Percentiles rank a stretch among this genome's conserved stretches.
These are phyloP conservation scores for Diaporthe batatas DNA, from an alignment of 2,329 filamentous ascomycete species.

Conservation along the genomic window DNA sequence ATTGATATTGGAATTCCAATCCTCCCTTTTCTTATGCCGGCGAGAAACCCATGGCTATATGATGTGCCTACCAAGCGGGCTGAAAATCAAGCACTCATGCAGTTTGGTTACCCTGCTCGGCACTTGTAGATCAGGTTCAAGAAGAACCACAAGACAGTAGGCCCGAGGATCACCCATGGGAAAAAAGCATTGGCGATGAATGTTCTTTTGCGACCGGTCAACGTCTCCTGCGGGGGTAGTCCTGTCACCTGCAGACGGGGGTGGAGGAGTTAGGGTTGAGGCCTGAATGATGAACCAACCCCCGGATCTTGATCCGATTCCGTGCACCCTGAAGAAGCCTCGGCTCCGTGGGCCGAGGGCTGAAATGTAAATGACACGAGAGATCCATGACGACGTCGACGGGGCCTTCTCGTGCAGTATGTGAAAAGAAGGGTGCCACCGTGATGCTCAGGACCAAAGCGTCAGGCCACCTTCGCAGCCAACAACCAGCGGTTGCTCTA, in stretches of 20 bases:
- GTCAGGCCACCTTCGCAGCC: too few relatives aligned
- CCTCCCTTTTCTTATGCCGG: neutral
- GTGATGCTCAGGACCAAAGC: neutral
- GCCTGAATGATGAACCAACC: too few relatives aligned
- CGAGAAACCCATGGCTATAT: conserved; percentile 27
- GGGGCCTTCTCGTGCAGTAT: neutral
- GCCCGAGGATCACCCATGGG: conserved; percentile 10
- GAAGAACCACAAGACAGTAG: neutral
- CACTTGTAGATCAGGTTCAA: conserved; percentile 20
- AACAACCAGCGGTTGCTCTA: too few relatives aligned
- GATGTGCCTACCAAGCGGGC: conserved; percentile 18
- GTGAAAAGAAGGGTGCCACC: neutral
- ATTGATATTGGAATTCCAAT: conserved; percentile 18
- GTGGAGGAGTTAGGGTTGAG: neutral
- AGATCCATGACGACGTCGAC: neutral
- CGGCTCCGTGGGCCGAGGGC: neutral
- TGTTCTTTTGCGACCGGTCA: neutral
- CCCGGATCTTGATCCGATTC: conserved; percentile 25
- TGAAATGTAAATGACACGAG: neutral
- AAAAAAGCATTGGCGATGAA: neutral
- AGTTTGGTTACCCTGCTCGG: neutral
- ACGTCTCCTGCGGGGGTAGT: neutral
- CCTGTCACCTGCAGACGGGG: neutral
- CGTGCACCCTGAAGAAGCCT: neutral
- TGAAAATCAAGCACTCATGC: conserved; percentile 28